Evolutionary conservation across 495 filamentous ascomycete species (phyloP).

Genomic region (Hypoxylon subgilvum): DNA sequence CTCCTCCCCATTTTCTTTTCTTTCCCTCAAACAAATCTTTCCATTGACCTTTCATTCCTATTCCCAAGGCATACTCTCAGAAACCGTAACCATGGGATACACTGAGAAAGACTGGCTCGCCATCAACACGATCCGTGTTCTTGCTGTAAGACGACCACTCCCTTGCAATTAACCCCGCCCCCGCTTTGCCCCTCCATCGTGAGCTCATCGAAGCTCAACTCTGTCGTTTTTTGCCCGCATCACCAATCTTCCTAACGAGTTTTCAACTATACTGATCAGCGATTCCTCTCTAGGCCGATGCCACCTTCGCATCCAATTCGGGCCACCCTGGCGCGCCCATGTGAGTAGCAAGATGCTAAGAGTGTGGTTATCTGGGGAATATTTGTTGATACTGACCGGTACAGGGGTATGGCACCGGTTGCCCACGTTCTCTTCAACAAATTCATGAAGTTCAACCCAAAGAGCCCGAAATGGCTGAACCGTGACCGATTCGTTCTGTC

Average conservation of each 20-base stretch:
- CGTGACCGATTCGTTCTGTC: conserved; percentile 98
- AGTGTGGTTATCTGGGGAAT: conserved; percentile 2
- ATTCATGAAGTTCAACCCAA: conserved; percentile 99
- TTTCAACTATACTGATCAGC: conserved; percentile 30
- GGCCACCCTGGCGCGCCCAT: conserved; percentile 99
- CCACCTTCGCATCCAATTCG: conserved; percentile 92
- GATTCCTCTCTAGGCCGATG: conserved; percentile 79
- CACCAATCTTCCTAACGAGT: background rate
- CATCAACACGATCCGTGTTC: conserved; percentile 95
- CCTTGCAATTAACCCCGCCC: conserved; percentile 50
- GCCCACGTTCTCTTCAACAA: conserved; percentile 98
- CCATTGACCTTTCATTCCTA: conserved; percentile 7
- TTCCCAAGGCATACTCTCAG: conserved; percentile 31
- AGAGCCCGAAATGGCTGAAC: conserved; percentile 96
- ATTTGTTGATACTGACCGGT: conserved; percentile 31
- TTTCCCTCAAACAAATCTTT: conserved; percentile 36
- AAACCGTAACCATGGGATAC: conserved; percentile 82
- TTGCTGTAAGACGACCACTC: conserved; percentile 74
- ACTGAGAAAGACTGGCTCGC: conserved; percentile 82
- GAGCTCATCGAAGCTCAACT: conserved; percentile 26
- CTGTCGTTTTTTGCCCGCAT: conserved; percentile 10
- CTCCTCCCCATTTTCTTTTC: conserved; percentile 38
- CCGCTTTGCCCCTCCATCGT: conserved; percentile 48
- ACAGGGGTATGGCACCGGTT: conserved; percentile 90
- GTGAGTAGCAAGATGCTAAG: conserved; percentile 43